Evolutionary conservation across 257 asterid species (phyloP).

Genomic region (Ligustrum vulgare): DNA sequence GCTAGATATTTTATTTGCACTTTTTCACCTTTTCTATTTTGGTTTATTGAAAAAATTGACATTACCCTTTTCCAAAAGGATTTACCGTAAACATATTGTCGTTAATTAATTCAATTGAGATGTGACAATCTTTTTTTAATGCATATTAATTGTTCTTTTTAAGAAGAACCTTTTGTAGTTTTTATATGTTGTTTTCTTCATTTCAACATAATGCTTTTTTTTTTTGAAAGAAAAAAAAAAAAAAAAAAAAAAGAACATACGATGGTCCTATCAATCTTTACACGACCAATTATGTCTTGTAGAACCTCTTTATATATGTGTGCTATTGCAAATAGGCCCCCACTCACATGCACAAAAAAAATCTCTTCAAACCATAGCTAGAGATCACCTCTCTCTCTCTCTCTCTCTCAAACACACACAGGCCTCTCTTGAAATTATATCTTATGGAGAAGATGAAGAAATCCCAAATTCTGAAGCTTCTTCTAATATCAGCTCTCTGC

Average conservation of each 20-base stretch:
- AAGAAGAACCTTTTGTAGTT: background rate
- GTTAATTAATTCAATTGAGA: too few relatives aligned
- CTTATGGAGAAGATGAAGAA: slow-evolving; percentile 34
- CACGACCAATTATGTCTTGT: too few relatives aligned
- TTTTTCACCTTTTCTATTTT: too few relatives aligned
- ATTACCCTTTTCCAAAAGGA: too few relatives aligned
- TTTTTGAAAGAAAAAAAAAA: background rate
- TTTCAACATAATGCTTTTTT: background rate
- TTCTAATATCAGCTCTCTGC: slow-evolving; percentile 37
- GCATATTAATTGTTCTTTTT: too few relatives aligned
- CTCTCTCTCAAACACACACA: background rate
- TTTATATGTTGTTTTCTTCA: background rate
- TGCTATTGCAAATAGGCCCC: background rate
- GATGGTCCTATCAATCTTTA: background rate
- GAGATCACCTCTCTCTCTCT: background rate
- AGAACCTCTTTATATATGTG: background rate
- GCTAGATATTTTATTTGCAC: too few relatives aligned
- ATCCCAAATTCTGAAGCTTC: slow-evolving; percentile 39
- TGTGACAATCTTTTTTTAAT: too few relatives aligned
- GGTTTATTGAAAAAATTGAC: too few relatives aligned
- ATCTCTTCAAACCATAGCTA: background rate
- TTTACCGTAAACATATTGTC: too few relatives aligned
- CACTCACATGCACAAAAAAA: background rate
- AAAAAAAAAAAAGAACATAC: too few relatives aligned
- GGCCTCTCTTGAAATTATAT: background rate